These are phyloP conservation scores for Platismatia glauca DNA, from an alignment of 495 filamentous ascomycete species.

Conservation along the genomic window DNA sequence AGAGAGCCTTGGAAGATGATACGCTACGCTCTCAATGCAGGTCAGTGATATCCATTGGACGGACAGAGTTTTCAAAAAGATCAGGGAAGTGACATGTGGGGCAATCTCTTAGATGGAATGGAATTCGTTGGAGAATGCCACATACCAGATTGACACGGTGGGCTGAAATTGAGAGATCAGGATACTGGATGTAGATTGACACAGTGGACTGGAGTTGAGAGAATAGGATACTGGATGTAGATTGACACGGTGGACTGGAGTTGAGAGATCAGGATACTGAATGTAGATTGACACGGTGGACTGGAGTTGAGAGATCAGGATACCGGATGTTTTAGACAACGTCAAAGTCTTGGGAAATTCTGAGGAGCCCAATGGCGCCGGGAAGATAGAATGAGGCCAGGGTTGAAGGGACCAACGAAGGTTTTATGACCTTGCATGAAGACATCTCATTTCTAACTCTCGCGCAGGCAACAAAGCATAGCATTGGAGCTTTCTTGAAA, in stretches of 20 bases:
- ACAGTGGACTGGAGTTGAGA: no score
- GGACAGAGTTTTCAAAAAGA: background rate
- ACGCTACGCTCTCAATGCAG: background rate
- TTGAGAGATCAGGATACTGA: background rate
- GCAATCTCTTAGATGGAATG: background rate
- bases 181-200: no score
- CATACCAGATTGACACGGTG: background rate
- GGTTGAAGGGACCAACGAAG: background rate
- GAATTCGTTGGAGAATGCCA: background rate
- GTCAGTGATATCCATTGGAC: background rate
- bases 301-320: background rate
- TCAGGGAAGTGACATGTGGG: background rate
- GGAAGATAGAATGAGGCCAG: background rate
- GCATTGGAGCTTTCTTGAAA: background rate
- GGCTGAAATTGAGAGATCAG: no score
- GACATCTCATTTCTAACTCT: background rate
- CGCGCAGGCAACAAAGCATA: background rate
- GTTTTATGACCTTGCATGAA: background rate
- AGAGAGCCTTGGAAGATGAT: background rate
- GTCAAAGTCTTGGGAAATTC: background rate
- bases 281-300: no score
- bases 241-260: no score
- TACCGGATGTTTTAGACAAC: background rate
- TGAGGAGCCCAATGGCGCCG: background rate
- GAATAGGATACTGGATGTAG: no score